Conservation (phyloP, 805 yeast genomes). For the Kodamaea nitidulidarum region DNA sequence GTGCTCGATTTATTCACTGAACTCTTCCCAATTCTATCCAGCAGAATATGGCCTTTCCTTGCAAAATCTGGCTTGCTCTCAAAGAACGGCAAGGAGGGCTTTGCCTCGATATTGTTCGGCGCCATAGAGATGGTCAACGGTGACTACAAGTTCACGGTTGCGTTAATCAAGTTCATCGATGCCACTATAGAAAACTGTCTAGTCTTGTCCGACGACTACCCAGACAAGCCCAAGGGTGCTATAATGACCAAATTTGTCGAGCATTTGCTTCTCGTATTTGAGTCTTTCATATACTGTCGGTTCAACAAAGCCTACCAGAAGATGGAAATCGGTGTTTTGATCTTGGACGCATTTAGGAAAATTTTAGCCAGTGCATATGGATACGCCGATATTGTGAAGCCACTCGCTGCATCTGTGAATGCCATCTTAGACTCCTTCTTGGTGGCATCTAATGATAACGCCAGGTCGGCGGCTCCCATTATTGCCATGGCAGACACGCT, state of each 20-base stretch:
- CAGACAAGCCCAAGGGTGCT: slow-evolving; percentile 40
- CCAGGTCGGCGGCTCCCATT: slow-evolving; percentile 54
- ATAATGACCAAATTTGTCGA: slow-evolving; percentile 51
- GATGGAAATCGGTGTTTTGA: slow-evolving; percentile 53
- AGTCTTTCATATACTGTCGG: slow-evolving; percentile 68
- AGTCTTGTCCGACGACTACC: slow-evolving; percentile 27
- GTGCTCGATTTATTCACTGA: slow-evolving; percentile 49
- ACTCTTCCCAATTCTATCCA: slow-evolving; percentile 48
- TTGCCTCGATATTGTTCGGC: slow-evolving; percentile 58
- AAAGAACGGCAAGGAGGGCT: slow-evolving; percentile 57
- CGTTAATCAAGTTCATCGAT: slow-evolving; percentile 53
- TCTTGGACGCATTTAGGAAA: slow-evolving; percentile 51
- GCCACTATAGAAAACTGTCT: slow-evolving; percentile 51
- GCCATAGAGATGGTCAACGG: slow-evolving; percentile 70
- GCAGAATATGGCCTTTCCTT: slow-evolving; percentile 76
- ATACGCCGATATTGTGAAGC: slow-evolving; percentile 38
- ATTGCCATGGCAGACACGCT: slow-evolving; percentile 47
- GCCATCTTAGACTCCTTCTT: slow-evolving; percentile 57
- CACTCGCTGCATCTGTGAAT: background rate
- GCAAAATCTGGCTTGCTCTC: slow-evolving; percentile 64
- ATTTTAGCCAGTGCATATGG: slow-evolving; percentile 55
- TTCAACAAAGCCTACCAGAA: slow-evolving; percentile 55
- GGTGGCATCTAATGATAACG: slow-evolving; percentile 43
- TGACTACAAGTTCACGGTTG: slow-evolving; percentile 58
- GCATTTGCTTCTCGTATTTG: slow-evolving; percentile 66